phyloP scores from a whole-genome alignment of 108 stramenopile genomes.

The Cyclotella atomus region DNA sequence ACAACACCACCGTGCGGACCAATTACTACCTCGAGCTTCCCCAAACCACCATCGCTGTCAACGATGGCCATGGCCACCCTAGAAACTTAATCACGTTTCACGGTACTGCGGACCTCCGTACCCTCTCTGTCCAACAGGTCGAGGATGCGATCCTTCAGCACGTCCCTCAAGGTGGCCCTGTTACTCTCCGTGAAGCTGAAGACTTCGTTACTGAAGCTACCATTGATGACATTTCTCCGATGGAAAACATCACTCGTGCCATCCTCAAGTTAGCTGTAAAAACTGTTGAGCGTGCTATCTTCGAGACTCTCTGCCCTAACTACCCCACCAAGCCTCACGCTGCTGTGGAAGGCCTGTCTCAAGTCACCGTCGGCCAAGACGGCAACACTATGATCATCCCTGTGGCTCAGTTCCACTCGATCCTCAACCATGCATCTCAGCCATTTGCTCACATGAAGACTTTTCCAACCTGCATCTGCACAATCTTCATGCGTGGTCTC shows the following conservation, averaged over 20 bases:
- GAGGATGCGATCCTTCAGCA: too few relatives aligned
- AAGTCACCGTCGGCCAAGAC: background rate
- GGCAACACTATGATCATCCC: background rate
- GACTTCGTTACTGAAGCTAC: too few relatives aligned
- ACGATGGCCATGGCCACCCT: background rate
- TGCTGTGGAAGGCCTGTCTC: background rate
- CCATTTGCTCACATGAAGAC: background rate
- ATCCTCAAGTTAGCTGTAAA: too few relatives aligned
- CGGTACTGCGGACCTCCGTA: background rate
- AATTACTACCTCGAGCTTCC: constrained; percentile 1
- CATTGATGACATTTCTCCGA: too few relatives aligned
- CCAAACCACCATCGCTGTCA: background rate
- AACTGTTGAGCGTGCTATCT: background rate
- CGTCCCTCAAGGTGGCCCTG: too few relatives aligned
- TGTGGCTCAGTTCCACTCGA: background rate
- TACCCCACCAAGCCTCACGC: background rate
- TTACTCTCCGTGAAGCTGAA: too few relatives aligned
- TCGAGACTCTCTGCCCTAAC: background rate
- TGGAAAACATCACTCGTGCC: too few relatives aligned
- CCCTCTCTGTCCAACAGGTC: background rate
- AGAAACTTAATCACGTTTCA: background rate
- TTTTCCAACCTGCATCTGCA: too few relatives aligned
- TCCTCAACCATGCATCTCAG: background rate
- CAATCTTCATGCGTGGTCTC: too few relatives aligned
- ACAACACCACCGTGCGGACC: background rate